Conservation (phyloP, 306 rosid species). For the Aeschynomene evenia region DNA sequence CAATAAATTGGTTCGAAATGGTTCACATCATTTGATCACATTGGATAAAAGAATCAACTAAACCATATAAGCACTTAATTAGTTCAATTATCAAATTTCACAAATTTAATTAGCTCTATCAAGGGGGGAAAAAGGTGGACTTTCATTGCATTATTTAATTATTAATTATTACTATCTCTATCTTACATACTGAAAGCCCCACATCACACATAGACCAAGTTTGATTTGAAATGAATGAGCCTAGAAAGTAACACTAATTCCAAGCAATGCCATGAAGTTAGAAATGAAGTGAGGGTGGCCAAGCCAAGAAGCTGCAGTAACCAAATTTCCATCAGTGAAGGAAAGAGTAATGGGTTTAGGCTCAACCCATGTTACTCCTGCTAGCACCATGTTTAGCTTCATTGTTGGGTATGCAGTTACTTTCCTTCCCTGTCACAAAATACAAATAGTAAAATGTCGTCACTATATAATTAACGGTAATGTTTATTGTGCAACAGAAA, state of each 20-base stretch:
- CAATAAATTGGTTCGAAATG: too few species aligned
- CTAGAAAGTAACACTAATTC: constrained; percentile 42
- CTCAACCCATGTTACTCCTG: constrained; percentile 64
- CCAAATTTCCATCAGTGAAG: constrained; percentile 62
- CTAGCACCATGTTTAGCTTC: constrained; percentile 50
- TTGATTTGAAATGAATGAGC: neutral
- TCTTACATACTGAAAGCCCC: neutral
- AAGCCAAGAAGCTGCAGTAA: constrained; percentile 69
- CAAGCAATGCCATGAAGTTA: constrained; percentile 58
- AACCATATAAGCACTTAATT: too few species aligned
- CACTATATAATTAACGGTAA: neutral
- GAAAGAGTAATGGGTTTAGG: constrained; percentile 46
- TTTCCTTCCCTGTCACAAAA: constrained; percentile 51
- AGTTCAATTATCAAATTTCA: too few species aligned
- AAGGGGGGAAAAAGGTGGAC: too few species aligned
- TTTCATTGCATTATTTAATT: neutral
- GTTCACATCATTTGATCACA: too few species aligned
- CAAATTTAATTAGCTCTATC: too few species aligned
- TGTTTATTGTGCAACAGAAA: too few species aligned
- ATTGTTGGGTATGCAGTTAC: constrained; percentile 66
- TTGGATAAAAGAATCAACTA: too few species aligned
- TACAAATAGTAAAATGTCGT: neutral
- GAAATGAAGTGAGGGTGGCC: constrained; percentile 67
- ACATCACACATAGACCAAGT: neutral
- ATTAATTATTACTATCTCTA: neutral